Evolutionary conservation across 2,329 filamentous ascomycete genomes (phyloP).

Genomic region (Ascocoryne sarcoides): DNA sequence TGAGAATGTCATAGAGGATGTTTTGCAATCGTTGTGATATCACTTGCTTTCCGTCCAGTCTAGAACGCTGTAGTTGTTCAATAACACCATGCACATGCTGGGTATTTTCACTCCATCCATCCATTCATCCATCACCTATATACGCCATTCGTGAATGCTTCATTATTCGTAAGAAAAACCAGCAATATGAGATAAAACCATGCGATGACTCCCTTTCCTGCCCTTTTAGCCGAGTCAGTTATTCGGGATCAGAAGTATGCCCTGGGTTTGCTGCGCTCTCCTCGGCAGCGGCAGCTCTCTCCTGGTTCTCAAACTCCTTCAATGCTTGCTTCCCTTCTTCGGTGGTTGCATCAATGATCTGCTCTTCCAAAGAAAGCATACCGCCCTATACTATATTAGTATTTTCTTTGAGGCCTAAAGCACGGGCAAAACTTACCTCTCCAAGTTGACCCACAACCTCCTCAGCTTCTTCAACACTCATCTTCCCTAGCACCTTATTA

Average conservation of each 20-base stretch:
- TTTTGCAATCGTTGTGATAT: slow-evolving; percentile 12
- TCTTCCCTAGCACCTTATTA: slow-evolving; percentile 78
- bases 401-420: neutral
- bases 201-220: too few species aligned
- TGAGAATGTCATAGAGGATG: slow-evolving; percentile 18
- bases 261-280: slow-evolving; percentile 16
- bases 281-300: slow-evolving; percentile 23
- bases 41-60: neutral
- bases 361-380: slow-evolving; percentile 83
- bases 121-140: too few species aligned
- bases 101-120: neutral
- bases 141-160: too few species aligned
- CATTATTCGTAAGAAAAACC: too few species aligned
- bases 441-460: slow-evolving; percentile 73
- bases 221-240: too few species aligned
- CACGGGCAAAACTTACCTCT: slow-evolving; percentile 40
- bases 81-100: neutral
- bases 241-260: slow-evolving; percentile 29
- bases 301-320: slow-evolving; percentile 62
- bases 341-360: slow-evolving; percentile 92
- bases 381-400: slow-evolving; percentile 46
- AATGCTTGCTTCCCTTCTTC: slow-evolving; percentile 72
- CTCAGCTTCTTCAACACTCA: slow-evolving; percentile 83
- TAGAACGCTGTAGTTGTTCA: neutral
- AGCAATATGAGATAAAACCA: too few species aligned